Percentiles rank a stretch among this genome's conserved stretches.
Conservation (phyloP, 306 rosid species). For the Sphenostylis stenocarpa region DNA sequence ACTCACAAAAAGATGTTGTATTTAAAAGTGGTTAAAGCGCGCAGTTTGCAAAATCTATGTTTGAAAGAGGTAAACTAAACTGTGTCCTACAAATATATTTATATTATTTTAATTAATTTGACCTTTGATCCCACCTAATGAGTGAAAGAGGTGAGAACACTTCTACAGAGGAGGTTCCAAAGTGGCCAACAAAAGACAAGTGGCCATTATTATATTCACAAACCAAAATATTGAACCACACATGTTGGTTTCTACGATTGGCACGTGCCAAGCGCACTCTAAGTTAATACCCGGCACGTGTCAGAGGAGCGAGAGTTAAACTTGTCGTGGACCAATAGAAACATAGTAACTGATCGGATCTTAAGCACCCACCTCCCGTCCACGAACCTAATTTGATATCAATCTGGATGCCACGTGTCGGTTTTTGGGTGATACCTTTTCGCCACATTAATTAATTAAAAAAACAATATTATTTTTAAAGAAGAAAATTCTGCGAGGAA, state of each 20-base stretch:
- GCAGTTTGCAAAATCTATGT: background rate
- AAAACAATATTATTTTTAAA: background rate
- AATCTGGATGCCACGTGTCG: constrained; percentile 63
- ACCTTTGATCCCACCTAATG: background rate
- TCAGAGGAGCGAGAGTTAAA: background rate
- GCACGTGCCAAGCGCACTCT: constrained; percentile 22
- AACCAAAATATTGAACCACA: background rate
- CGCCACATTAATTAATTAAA: background rate
- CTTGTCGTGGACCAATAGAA: constrained; percentile 47
- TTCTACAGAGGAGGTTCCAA: constrained; percentile 11
- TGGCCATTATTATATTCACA: background rate
- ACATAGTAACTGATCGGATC: constrained; percentile 75
- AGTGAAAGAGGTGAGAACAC: background rate
- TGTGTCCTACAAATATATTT: background rate
- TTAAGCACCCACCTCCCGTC: constrained; percentile 52
- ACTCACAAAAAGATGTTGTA: too few relatives aligned
- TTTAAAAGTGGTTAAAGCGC: background rate
- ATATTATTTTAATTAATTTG: background rate
- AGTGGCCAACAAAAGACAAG: background rate
- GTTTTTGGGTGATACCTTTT: constrained; percentile 34
- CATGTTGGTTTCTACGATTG: background rate
- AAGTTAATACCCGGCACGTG: constrained; percentile 37
- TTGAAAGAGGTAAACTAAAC: background rate
- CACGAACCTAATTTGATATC: constrained; percentile 76
- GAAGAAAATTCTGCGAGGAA: constrained; percentile 13